These are phyloP conservation scores for Nakazawaea ishiwadae DNA, from an alignment of 805 yeast genomes.

Conservation along the genomic window DNA sequence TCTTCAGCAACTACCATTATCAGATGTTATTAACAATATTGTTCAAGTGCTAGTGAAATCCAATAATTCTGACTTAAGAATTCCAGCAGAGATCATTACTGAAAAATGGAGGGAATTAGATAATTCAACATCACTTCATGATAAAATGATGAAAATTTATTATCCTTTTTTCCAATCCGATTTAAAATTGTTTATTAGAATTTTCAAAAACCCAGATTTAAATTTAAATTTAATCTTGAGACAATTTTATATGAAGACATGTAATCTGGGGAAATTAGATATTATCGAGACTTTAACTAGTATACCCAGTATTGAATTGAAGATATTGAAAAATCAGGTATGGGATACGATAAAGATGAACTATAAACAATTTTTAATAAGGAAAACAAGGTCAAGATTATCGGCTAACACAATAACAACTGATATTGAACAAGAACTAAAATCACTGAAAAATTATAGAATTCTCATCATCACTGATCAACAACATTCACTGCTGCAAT, in stretches of 20 bases:
- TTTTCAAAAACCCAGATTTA: slow-evolving; percentile 11
- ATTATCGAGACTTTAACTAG: neutral
- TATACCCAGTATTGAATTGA: neutral
- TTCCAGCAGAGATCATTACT: neutral
- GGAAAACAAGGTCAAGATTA: no score
- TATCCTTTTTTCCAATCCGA: slow-evolving; percentile 1
- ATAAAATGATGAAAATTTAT: neutral
- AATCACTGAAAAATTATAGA: no score
- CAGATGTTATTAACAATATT: slow-evolving; percentile 2
- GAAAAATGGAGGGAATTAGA: neutral
- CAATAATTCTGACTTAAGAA: neutral
- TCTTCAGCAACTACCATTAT: neutral
- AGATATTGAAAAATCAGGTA: neutral
- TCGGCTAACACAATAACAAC: neutral
- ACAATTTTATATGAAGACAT: neutral
- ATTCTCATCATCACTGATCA: no score
- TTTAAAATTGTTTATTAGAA: neutral
- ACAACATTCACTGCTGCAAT: no score
- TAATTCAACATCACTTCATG: neutral
- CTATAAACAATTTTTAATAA: neutral
- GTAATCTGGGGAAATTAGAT: neutral
- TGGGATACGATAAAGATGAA: neutral
- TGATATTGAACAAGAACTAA: neutral
- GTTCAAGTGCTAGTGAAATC: neutral
- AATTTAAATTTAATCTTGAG: neutral